Base-by-base conservation (phyloP, 2,329 filamentous ascomycete genomes). In the Gnomoniopsis sp. region DNA sequence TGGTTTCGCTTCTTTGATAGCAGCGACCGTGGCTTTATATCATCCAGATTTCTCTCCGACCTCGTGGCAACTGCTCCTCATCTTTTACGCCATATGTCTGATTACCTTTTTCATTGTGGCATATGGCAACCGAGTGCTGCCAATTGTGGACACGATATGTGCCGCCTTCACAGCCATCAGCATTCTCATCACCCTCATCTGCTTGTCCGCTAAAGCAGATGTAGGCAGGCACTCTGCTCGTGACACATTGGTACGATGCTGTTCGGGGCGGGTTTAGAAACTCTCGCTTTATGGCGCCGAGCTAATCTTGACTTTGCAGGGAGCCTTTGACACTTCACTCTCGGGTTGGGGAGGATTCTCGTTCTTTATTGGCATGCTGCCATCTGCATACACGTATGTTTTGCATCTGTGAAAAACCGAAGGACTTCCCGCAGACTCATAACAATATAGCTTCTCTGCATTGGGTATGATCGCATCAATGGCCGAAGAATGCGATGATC, bases 381-480 rank as follows among this genome's bases (percentile, higher is more conserved):
- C 83, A 2, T 76, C 81, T 0, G 81, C 82, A 8, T 85, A 84
- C 64, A 81, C 77, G 62, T 72, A 49, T 67, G 71, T 34, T 19
- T 2, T 17, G 8, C 43, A 41, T 15, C 17, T 23, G 34, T n/a
- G n/a, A n/a, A 2, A 12, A 14, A 4, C 11, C 1, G 8, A 11
- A 6, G 11, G 1, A 36, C 15, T 14, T n/a, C n/a, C n/a, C n/a
- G 2, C 8, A 11, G 14, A 3, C 50, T 62, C 2, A 57, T 17
- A n/a, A 17, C 6, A 6, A 4, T 23, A 2, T 38, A 74, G 69
- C 0, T 85, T 85, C 64, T 80, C 79, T 1, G 84, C 83, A 2
- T 75, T 87, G 23, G 84, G 84, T 2, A 86, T 87, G 84, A 81
- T 86, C 56, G 77, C 81, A 0, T 79, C 80, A 10, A 87, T 86